Base-by-base conservation (phyloP, 805 yeast genomes). In the Middelhovenomyces tepae region DNA sequence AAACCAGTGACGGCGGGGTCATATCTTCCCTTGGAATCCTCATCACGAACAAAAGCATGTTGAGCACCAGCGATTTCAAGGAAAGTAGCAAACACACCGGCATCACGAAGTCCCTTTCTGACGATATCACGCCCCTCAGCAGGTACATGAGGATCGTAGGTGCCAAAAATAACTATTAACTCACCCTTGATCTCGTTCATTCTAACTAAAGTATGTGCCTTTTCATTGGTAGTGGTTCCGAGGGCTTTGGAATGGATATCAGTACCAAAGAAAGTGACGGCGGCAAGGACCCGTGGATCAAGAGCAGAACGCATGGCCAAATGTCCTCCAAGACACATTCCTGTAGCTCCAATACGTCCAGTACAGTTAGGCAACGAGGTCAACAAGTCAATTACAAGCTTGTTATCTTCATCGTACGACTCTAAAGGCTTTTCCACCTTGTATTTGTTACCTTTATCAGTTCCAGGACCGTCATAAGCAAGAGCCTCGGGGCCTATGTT, bases 251-350 rank as follows among this genome's bases (percentile, higher is more conserved):
- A 64, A 51, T 82, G 91, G 49, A 82, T 76, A 48, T 81, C 91
- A 4, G 93, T 81, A 9, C 85, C 82, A 59, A 81, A 81, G 58
- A 79, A 81, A 40, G 86, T 74, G 13, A 79, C 80, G 7, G 78
- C 68, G 11, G 87, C 84, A 8, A 62, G 59, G 28, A 81, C 73
- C 37, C 84, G 58, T 22, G 66, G 61, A 48, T 80, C 84, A 43
- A 79, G 62, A 2, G 78, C 75, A 2, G 76, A 66, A 44, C 93
- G 64, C 59, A 69, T 78, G 1, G 91, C 89, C 46, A 80, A 60
- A 51, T 81, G 91, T 1, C 91, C 93, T 14, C 91, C 91, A 22
- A 81, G 68, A 53, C 93, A 82, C 91, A 82, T 82, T 13, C 91
- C 93, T 2, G 89, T 79, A 28, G 86, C 78, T 22, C 91, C 91